Percentiles rank a stretch among this genome's conserved stretches.
These are phyloP conservation scores for Debaryomyces maramus DNA, from an alignment of 805 yeast genomes.

Conservation along the genomic window DNA sequence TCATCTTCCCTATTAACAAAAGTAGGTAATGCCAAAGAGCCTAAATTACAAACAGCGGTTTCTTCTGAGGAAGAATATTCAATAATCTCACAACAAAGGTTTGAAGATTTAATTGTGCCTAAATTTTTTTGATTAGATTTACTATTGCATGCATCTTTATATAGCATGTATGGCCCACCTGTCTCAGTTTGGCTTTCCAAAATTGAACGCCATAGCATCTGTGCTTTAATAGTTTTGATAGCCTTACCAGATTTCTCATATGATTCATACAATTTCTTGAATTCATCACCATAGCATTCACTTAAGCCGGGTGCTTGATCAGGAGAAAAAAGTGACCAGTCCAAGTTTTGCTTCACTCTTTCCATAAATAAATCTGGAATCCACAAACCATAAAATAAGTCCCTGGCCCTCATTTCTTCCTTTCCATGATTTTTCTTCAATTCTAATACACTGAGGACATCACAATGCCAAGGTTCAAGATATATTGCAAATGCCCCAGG, in stretches of 20 bases:
- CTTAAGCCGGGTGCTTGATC: slow-evolving; percentile 82
- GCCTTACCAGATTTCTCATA: slow-evolving; percentile 75
- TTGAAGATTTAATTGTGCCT: slow-evolving; percentile 90
- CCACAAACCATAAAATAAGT: slow-evolving; percentile 92
- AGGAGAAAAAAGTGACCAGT: slow-evolving; percentile 91
- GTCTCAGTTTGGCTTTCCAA: slow-evolving; percentile 93
- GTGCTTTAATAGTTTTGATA: slow-evolving; percentile 71
- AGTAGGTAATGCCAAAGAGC: slow-evolving; percentile 84
- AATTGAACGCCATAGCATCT: slow-evolving; percentile 86
- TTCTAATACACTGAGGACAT: slow-evolving; percentile 81
- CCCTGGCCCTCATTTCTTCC: slow-evolving; percentile 92
- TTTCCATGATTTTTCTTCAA: slow-evolving; percentile 92
- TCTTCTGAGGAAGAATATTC: slow-evolving; percentile 92
- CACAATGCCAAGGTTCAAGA: slow-evolving; percentile 97
- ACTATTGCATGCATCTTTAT: slow-evolving; percentile 86
- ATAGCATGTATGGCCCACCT: slow-evolving; percentile 92
- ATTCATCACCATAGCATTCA: slow-evolving; percentile 84
- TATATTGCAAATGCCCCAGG: slow-evolving; percentile 97
- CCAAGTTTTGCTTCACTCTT: slow-evolving; percentile 72
- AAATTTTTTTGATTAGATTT: slow-evolving; percentile 90
- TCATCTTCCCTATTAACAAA: slow-evolving; percentile 51
- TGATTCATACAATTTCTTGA: slow-evolving; percentile 63
- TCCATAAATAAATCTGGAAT: slow-evolving; percentile 92
- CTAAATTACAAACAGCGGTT: slow-evolving; percentile 94
- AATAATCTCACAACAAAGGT: slow-evolving; percentile 90